These are phyloP conservation scores for Candida khao-thaluensis DNA, from an alignment of 805 yeast genomes.

Conservation along the genomic window DNA sequence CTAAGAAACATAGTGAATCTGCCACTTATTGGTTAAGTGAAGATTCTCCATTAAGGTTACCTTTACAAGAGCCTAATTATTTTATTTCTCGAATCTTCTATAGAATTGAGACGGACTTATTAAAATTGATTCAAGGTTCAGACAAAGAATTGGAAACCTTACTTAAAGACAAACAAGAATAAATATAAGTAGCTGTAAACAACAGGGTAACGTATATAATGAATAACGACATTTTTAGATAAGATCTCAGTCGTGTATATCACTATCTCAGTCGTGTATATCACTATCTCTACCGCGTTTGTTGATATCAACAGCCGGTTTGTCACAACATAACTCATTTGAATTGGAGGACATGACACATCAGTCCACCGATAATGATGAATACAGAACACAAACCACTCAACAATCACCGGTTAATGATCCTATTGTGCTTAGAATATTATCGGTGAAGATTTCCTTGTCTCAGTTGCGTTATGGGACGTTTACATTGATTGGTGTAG, in stretches of 20 bases:
- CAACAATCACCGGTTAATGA: too few relatives aligned
- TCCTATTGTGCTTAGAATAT: conserved; percentile 19
- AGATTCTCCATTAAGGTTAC: conserved; percentile 65
- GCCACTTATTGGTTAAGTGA: conserved; percentile 63
- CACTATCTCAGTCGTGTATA: too few relatives aligned
- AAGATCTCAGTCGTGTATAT: neutral
- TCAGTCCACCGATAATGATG: conserved; percentile 7
- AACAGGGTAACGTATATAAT: neutral
- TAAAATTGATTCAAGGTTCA: conserved; percentile 12
- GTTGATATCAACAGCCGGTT: conserved; percentile 5
- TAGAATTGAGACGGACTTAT: conserved; percentile 24
- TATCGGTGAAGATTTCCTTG: conserved; percentile 16
- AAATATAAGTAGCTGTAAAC: neutral
- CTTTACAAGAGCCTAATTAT: conserved; percentile 67
- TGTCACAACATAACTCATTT: conserved; percentile 8
- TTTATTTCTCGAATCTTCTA: conserved; percentile 41
- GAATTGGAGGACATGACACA: conserved; percentile 18
- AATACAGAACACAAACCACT: too few relatives aligned
- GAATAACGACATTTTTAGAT: neutral
- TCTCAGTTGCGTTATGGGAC: conserved; percentile 50
- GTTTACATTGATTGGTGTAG: conserved; percentile 68
- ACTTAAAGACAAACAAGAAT: conserved; percentile 2
- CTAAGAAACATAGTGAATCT: conserved; percentile 10
- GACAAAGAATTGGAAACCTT: conserved; percentile 11
- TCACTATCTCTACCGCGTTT: conserved; percentile 1